Evolutionary conservation across 1,139 yeast genomes (phyloP).

Genomic region (Suhomyces terraborum): DNA sequence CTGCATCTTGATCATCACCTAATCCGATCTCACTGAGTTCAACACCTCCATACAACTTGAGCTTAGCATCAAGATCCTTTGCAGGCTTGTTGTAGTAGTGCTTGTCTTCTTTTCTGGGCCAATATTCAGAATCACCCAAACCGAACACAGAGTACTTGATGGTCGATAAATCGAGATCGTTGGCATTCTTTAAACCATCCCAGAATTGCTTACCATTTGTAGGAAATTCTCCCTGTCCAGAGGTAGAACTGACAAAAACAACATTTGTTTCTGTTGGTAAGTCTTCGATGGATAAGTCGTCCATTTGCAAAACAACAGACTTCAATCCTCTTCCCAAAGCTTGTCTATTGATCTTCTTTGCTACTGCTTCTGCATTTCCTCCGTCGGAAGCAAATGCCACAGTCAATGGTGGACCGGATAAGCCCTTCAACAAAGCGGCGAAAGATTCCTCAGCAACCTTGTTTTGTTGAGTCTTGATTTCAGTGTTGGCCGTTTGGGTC

Average conservation of each 20-base stretch:
- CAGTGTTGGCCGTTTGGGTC: slow-evolving; percentile 59
- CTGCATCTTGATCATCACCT: slow-evolving; percentile 98
- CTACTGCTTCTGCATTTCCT: slow-evolving; percentile 85
- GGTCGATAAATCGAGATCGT: slow-evolving; percentile 71
- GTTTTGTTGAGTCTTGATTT: slow-evolving; percentile 60
- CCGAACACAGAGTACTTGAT: slow-evolving; percentile 81
- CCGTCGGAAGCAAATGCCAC: slow-evolving; percentile 94
- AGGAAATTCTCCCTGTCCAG: slow-evolving; percentile 98
- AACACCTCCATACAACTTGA: slow-evolving; percentile 71
- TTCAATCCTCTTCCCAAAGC: slow-evolving; percentile 87
- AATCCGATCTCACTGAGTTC: slow-evolving; percentile 75
- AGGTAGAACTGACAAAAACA: slow-evolving; percentile 82
- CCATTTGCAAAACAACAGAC: slow-evolving; percentile 77
- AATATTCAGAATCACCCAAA: slow-evolving; percentile 89
- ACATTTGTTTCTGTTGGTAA: slow-evolving; percentile 79
- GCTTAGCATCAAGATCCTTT: slow-evolving; percentile 65
- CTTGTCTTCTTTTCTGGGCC: slow-evolving; percentile 97
- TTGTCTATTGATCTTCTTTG: slow-evolving; percentile 79
- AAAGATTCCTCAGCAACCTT: slow-evolving; percentile 77
- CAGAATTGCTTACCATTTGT: slow-evolving; percentile 90
- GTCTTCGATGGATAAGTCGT: slow-evolving; percentile 80
- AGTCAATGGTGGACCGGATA: slow-evolving; percentile 91
- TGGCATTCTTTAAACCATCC: slow-evolving; percentile 74
- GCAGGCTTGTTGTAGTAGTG: slow-evolving; percentile 95
- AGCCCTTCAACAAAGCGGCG: slow-evolving; percentile 74